Base-by-base conservation (phyloP, 768 basidiomycete genomes). In the Zangia roseola region DNA sequence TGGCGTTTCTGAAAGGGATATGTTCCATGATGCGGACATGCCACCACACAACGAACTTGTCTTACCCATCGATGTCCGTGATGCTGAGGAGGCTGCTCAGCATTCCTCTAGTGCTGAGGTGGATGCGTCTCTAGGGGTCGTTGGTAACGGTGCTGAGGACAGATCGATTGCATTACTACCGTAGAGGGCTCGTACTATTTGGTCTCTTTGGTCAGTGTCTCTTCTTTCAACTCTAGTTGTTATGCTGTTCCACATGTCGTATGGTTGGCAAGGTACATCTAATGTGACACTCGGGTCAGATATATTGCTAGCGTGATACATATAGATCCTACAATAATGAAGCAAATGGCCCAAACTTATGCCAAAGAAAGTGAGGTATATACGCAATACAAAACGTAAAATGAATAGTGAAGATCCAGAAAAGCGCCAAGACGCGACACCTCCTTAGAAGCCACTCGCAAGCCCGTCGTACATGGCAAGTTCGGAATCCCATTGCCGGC, bases 391-490 rank as follows among this genome's bases (percentile, higher is more conserved):
- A 56, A n/a, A 30, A 48, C 30, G 45, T 56, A 45, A 39, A 61
- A 55, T 34, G 53, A 49, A 49, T 24, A 40, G 41, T 24, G 28
- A 43, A 61, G 37, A 59, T 59, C 48, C 7, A 45, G n/a, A 49
- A 53, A 59, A 36, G 6, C 49, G 25, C 53, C 23, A 25, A 47
- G 34, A 28, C 34, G 6, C 14, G 10, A 25, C 41, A 44, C n/a
- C 31, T 31, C 43, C 43, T 44, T 68, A 68, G 45, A 58, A 37
- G 19, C 19, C 64, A n/a, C 42, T 46, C 10, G 56, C 63, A 26
- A 68, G 60, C 51, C 67, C 67, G 0, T 58, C 52, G 24, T 67
- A 72, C 69, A 72, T 71, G 28, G 68, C 58, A 0, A 60, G 26
- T 4, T 61, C 60, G 20, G 30, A 23, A 12, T 61, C 59, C 64